phyloP scores from a whole-genome alignment of 2,329 filamentous ascomycete genomes.

The Coniosporium tulheliwenetii region DNA sequence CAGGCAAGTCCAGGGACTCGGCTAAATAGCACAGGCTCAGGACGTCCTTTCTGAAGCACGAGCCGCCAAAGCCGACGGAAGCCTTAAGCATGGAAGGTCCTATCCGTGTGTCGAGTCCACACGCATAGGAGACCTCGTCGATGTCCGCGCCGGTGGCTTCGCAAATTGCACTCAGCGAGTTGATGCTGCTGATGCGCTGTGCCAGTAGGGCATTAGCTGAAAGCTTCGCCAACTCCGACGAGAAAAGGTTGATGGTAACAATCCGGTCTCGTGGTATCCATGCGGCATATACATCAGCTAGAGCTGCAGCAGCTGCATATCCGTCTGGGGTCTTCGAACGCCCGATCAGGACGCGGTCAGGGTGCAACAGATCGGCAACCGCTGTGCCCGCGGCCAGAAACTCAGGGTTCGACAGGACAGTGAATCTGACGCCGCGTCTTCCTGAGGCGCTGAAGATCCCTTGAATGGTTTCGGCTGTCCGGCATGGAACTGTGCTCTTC shows the following conservation, averaged over 20 bases:
- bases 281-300: constrained; percentile 50
- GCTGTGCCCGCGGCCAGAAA: constrained; percentile 68
- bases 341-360: constrained; percentile 63
- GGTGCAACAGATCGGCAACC: constrained; percentile 51
- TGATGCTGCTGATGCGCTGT: constrained; percentile 68
- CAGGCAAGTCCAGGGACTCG: constrained; percentile 49
- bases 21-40: constrained; percentile 59
- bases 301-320: constrained; percentile 42
- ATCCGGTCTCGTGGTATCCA: constrained; percentile 57
- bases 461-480: constrained; percentile 54
- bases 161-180: constrained; percentile 66
- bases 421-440: constrained; percentile 50
- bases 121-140: constrained; percentile 51
- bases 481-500: constrained; percentile 67
- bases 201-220: constrained; percentile 69
- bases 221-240: constrained; percentile 64
- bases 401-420: constrained; percentile 69
- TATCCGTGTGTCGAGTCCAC: constrained; percentile 57
- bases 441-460: constrained; percentile 45
- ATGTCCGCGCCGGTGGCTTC: constrained; percentile 62
- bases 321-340: constrained; percentile 46
- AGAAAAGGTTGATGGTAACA: constrained; percentile 59
- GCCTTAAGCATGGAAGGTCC: constrained; percentile 60
- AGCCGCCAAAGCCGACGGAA: constrained; percentile 63
- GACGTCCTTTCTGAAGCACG: constrained; percentile 71